These are phyloP conservation scores for Pseudohalonectria lignicola DNA, from an alignment of 2,329 filamentous ascomycete genomes.

Conservation along the genomic window DNA sequence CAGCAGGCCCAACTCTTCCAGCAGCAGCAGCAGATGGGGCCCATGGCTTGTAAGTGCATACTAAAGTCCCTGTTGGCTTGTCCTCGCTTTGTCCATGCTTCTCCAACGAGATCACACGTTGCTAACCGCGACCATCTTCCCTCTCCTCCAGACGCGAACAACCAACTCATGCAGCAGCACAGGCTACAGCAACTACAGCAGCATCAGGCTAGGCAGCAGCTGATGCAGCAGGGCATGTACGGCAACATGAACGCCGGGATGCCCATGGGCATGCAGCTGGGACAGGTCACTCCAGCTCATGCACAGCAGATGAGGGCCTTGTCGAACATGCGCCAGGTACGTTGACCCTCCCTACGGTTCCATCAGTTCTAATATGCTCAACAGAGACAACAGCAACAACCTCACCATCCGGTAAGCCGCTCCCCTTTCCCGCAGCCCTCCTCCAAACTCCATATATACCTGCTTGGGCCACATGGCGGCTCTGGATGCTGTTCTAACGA, in stretches of 20 bases:
- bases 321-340: slow-evolving; percentile 8
- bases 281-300: too few relatives aligned
- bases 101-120: too few relatives aligned
- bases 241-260: slow-evolving; percentile 21
- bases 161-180: slow-evolving; percentile 32
- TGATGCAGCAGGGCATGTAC: slow-evolving; percentile 43
- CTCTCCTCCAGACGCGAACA: slow-evolving; percentile 13
- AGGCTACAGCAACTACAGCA: slow-evolving; percentile 44
- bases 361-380: slow-evolving; percentile 14
- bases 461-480: too few relatives aligned
- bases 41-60: slow-evolving; percentile 20
- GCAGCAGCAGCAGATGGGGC: slow-evolving; percentile 34
- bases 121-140: too few relatives aligned
- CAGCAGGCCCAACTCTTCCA: slow-evolving; percentile 47
- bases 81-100: slow-evolving; percentile 3
- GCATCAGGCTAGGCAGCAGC: slow-evolving; percentile 35
- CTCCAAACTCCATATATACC: too few relatives aligned
- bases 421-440: too few relatives aligned
- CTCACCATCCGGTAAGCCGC: slow-evolving; percentile 4
- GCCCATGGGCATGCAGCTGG: slow-evolving; percentile 37
- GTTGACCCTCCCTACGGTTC: slow-evolving; percentile 1
- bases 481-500: too few relatives aligned
- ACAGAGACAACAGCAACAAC: slow-evolving; percentile 10
- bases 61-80: too few relatives aligned
- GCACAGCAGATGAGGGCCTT: slow-evolving; percentile 17